Percentiles rank a stretch among this genome's conserved stretches.
Evolutionary conservation across 1,139 yeast species (phyloP).

Genomic region (Saccharomyces pastorianus): DNA sequence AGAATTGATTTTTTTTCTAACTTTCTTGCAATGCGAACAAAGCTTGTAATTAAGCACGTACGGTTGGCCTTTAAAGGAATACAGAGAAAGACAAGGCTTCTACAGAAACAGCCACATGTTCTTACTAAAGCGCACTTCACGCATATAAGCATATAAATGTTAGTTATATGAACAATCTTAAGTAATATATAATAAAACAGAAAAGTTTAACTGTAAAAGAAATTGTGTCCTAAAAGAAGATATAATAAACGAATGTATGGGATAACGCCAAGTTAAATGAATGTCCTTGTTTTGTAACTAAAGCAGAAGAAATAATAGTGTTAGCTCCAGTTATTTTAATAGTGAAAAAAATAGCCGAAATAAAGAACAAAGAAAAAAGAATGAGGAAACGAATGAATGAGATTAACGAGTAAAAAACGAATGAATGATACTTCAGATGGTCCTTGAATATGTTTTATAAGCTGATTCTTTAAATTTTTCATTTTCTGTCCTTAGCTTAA

Average conservation of each 20-base stretch:
- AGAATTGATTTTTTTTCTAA: background rate
- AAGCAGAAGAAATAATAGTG: background rate
- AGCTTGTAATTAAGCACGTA: background rate
- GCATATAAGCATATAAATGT: background rate
- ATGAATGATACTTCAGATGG: background rate
- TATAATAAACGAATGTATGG: background rate
- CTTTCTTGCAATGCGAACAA: background rate
- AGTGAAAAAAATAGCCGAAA: background rate
- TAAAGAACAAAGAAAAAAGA: conserved; percentile 1
- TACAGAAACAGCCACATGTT: background rate
- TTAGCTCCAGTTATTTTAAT: background rate
- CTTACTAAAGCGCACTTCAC: background rate
- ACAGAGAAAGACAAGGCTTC: too few species aligned
- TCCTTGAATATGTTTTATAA: background rate
- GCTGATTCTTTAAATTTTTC: background rate
- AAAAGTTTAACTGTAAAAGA: background rate
- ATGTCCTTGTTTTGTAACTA: background rate
- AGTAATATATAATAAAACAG: background rate
- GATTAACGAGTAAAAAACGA: background rate
- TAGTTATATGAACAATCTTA: background rate
- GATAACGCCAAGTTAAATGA: background rate
- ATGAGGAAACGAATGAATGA: conserved; percentile 1
- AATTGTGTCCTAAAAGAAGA: background rate
- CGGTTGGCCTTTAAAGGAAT: background rate
- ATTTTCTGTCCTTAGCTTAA: background rate